These are phyloP conservation scores for Lactuca saligna DNA, from an alignment of 129 eudicot species.

Conservation along the genomic window DNA sequence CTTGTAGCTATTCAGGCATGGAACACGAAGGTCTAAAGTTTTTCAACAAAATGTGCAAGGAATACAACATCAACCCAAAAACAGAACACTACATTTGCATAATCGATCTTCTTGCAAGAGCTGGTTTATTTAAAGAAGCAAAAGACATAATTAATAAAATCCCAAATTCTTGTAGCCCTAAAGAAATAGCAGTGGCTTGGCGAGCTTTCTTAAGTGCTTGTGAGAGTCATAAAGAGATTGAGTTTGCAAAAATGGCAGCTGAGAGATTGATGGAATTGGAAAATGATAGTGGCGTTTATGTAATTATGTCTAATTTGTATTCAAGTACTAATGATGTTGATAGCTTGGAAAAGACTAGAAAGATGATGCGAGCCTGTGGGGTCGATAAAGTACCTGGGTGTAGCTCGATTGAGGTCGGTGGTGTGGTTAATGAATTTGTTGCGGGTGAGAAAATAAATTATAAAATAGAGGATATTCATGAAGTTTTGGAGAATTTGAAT, in stretches of 20 bases:
- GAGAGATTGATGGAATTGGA: conserved; percentile 47
- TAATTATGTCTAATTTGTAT: conserved; percentile 51
- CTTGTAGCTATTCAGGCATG: conserved; percentile 70
- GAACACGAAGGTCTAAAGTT: conserved; percentile 51
- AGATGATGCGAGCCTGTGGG: conserved; percentile 44
- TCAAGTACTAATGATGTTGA: conserved; percentile 36
- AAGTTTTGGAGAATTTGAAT: conserved; percentile 36
- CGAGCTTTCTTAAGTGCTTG: conserved; percentile 52
- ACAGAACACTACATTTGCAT: conserved; percentile 56
- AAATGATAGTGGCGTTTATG: conserved; percentile 62
- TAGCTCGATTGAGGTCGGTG: conserved; percentile 57
- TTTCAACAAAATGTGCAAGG: conserved; percentile 41
- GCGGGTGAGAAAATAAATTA: conserved; percentile 51
- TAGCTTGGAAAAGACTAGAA: conserved; percentile 40
- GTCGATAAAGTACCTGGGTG: conserved; percentile 58
- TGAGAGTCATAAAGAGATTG: conserved; percentile 37
- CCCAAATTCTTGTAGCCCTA: conserved; percentile 32
- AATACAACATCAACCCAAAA: conserved; percentile 49
- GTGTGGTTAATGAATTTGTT: conserved; percentile 55
- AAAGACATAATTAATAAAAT: conserved; percentile 34
- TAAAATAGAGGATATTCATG: conserved; percentile 34
- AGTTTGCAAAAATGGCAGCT: conserved; percentile 45
- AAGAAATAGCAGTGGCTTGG: conserved; percentile 58
- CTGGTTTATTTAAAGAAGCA: conserved; percentile 58
- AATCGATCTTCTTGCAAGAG: conserved; percentile 51